Base-by-base conservation (phyloP, 2,329 filamentous ascomycete species). In the Fusarium sambucinum region DNA sequence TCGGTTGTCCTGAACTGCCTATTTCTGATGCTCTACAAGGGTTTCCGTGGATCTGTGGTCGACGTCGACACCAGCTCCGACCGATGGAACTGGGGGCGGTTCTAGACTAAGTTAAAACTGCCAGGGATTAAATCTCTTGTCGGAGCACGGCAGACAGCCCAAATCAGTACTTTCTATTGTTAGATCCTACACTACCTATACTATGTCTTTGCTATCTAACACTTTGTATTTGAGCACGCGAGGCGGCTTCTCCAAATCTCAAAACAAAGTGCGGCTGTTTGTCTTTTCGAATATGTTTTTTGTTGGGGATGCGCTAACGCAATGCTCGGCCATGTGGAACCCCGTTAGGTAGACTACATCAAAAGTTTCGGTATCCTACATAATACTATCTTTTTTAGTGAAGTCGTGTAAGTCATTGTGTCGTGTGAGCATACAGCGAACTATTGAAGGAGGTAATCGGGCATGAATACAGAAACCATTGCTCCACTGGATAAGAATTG, bases 261-360 rank as follows among this genome's bases (percentile, higher is more conserved):
- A 41, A 32, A 70, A 67, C 66, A 69, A 59, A 40, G 38, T 66
- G 66, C 55, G 44, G 55, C 59, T 68, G 41, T 42, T 62, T 54
- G 52, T 40, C 55, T 52, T 50, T 46, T 58, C 33, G 55, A 55
- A 57, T 57, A 57, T 59, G 41, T 33, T 29, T 50, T 61, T 74
- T 74, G 72, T 74, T 74, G 72, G 72, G 72, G 72, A 74, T 70
- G 57, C 72, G 69, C 72, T 74, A 74, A 74, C 68, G 70, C 68
- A 71, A 55, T 62, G 32, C 32, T 9, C 32, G 21, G 35, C 59
- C 50, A 64, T 58, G 69, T 73, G 71, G 68, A 59, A 60, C 60
- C 63, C 63, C 61, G 53, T 57, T 45, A 30, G 33, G 47, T 40
- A 46, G 33, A 40, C 48, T 51, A 30, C 11, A 40, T 45, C 42